Evolutionary conservation across 441 rosid genomes (phyloP), one percentile per base, ranked within the genome.

Genomic region (Populus hybrid): DNA sequence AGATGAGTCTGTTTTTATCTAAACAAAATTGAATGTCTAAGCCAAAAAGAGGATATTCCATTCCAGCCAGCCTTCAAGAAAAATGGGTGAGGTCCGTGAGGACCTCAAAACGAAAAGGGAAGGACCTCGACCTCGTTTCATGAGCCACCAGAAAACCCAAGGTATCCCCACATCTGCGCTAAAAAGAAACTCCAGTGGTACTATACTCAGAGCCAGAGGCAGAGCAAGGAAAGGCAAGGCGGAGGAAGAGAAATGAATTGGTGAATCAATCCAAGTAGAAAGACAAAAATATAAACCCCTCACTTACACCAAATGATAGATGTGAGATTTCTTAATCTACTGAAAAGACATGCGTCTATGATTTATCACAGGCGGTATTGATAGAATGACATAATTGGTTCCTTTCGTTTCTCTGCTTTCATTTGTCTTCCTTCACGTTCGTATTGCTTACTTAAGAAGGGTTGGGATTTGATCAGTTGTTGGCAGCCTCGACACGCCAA

Each of bases 81-180:
- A 50, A 32, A 63, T 10, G 32, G 14, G 77, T 36, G 21, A 72
- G 84, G 85, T 78, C 85, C 87, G 77, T 36, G 21, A 72, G 84
- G 85, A 80, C 85, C 87, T 84, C 81, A 81, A 80, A 54, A 63
- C 69, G 83, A 83, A 84, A 82, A 72, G 80, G 85, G 84, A 20
- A 80, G 77, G 84, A 75, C 88, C 78, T 80, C 70, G 69, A 76
- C 85, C 90, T 88, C 89, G 88, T 77, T 82, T 38, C 75, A 71
- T 35, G 88, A 75, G 91, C 89, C 83, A 72, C 68, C 71, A 78
- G 61, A 78, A 50, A 67, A 65, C 73, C 73, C 65, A 75, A 32
- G 18, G 63, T 16, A 70, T 23, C 16, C 54, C 21, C 21, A 26
- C 23, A 20, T 36, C 68, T 8, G 77, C 7, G 73, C 72, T 54